Evolutionary conservation across 768 basidiomycete species (phyloP).

Genomic region (Coprinellus aureogranulatus): DNA sequence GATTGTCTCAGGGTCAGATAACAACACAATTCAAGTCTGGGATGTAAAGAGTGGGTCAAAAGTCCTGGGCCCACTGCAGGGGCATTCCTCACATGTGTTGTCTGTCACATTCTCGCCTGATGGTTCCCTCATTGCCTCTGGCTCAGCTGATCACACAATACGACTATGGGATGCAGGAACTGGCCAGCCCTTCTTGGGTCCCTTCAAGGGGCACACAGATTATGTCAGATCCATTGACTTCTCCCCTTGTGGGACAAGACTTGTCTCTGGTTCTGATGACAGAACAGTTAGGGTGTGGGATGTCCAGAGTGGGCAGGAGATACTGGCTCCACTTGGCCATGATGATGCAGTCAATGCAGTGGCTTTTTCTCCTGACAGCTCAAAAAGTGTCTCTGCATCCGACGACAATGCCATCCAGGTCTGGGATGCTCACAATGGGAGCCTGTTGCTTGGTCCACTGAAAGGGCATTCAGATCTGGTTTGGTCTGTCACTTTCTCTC

Average conservation of each 20-base stretch:
- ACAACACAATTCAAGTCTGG: not conserved
- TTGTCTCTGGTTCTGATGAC: too few species aligned
- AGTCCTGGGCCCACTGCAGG: not conserved
- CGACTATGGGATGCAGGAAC: not conserved
- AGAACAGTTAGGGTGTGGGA: too few species aligned
- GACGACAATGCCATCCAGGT: conserved; percentile 3
- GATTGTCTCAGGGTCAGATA: not conserved
- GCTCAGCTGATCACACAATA: too few species aligned
- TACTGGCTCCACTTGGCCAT: too few species aligned
- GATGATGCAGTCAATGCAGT: too few species aligned
- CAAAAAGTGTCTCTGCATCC: conserved; percentile 13
- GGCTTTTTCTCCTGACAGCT: conserved; percentile 19
- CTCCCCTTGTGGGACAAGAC: too few species aligned
- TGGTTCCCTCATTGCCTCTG: too few species aligned
- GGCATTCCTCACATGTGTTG: conserved; percentile 5
- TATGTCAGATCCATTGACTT: too few species aligned
- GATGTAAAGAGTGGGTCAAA: not conserved
- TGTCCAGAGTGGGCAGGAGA: too few species aligned
- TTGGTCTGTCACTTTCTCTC: not conserved
- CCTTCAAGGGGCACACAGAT: conserved; percentile 4
- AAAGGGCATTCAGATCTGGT: not conserved
- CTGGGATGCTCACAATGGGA: not conserved
- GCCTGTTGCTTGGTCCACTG: not conserved
- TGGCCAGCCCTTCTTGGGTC: not conserved
- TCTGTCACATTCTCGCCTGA: not conserved